Percentiles rank a stretch among this genome's conserved stretches.
Conservation (phyloP, 139 green algal species). For the Astrephomene gubernaculifera region DNA sequence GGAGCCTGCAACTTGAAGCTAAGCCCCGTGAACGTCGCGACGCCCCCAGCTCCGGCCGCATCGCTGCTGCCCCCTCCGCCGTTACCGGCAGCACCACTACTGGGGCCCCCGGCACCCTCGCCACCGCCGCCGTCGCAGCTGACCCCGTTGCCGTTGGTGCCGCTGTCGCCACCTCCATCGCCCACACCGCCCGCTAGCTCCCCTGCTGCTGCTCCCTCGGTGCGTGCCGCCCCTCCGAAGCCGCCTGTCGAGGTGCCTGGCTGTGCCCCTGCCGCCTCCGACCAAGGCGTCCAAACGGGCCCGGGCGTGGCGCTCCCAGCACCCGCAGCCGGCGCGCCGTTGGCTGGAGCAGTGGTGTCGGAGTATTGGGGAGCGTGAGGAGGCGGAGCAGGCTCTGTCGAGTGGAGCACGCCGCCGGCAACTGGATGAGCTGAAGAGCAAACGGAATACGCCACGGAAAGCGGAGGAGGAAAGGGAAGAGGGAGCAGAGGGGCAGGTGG, state of each 20-base stretch:
- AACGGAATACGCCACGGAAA: too few relatives aligned
- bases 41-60: neutral
- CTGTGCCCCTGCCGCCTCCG: neutral
- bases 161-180: too few relatives aligned
- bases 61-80: neutral
- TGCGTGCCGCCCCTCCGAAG: neutral
- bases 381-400: too few relatives aligned
- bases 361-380: too few relatives aligned
- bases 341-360: too few relatives aligned
- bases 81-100: neutral
- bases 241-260: neutral
- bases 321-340: too few relatives aligned
- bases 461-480: too few relatives aligned
- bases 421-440: too few relatives aligned
- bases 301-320: too few relatives aligned
- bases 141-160: neutral
- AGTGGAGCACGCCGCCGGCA: too few relatives aligned
- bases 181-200: too few relatives aligned
- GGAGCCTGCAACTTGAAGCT: constrained; percentile 30
- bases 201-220: neutral
- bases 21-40: neutral
- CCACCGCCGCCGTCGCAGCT: neutral
- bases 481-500: too few relatives aligned
- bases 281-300: neutral
- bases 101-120: neutral